These are phyloP conservation scores for Stentor coeruleus DNA, from an alignment of 73 alveolate genomes.

Conservation along the genomic window DNA sequence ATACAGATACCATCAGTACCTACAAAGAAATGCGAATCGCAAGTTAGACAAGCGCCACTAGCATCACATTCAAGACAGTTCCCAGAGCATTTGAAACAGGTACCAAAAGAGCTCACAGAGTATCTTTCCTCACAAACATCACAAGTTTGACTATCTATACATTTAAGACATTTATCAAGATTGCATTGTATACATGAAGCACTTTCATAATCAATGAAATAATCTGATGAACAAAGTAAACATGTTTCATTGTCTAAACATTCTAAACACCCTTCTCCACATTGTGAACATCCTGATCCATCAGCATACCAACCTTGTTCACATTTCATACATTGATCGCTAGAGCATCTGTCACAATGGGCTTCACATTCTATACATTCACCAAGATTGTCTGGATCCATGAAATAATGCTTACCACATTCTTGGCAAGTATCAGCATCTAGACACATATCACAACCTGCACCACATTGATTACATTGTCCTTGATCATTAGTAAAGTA, in stretches of 20 bases:
- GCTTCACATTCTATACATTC: background rate
- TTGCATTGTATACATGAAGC: no score
- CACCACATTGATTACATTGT: background rate
- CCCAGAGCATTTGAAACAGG: background rate
- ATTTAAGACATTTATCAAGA: no score
- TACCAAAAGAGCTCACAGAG: background rate
- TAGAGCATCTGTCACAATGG: background rate
- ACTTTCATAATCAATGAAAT: no score
- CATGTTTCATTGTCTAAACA: background rate
- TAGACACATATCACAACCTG: background rate
- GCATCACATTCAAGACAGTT: background rate
- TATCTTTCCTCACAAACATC: background rate
- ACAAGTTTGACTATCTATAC: no score
- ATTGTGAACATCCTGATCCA: background rate
- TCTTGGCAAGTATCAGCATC: background rate
- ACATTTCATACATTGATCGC: background rate
- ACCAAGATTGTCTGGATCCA: background rate
- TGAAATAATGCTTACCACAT: background rate
- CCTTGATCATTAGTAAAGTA: background rate
- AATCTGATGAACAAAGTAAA: background rate
- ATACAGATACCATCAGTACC: background rate
- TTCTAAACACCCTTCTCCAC: background rate
- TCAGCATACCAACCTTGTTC: background rate
- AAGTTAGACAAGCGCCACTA: background rate
- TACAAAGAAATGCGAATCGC: background rate